phyloP scores from a whole-genome alignment of 2,329 filamentous ascomycete genomes.

The Aspergillus intermedius region DNA sequence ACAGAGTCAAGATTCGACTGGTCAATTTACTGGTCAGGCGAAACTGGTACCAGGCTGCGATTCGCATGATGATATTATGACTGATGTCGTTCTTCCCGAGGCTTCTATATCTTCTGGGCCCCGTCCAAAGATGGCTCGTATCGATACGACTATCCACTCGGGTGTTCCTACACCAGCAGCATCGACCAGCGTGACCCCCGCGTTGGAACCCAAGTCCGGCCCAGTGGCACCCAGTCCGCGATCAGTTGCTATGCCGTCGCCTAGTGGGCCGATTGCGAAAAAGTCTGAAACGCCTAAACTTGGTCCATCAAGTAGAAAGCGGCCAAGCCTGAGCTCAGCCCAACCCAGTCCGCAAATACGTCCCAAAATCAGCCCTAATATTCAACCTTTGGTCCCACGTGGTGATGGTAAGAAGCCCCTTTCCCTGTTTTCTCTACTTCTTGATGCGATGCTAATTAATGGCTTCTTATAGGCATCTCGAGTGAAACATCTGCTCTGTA shows the following conservation, averaged over 20 bases:
- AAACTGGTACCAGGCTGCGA: slow-evolving; percentile 33
- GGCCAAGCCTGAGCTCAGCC: slow-evolving; percentile 62
- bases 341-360: slow-evolving; percentile 80
- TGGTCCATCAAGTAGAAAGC: slow-evolving; percentile 56
- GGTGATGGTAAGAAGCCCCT: slow-evolving; percentile 50
- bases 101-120: slow-evolving; percentile 48
- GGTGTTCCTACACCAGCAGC: slow-evolving; percentile 49
- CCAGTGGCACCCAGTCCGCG: slow-evolving; percentile 46
- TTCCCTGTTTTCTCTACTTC: slow-evolving; percentile 7
- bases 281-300: slow-evolving; percentile 44
- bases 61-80: slow-evolving; percentile 51
- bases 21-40: slow-evolving; percentile 29
- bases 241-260: slow-evolving; percentile 47
- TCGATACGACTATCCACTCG: slow-evolving; percentile 43
- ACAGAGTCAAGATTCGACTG: slow-evolving; percentile 30
- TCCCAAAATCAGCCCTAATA: slow-evolving; percentile 86
- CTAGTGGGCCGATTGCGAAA: slow-evolving; percentile 36
- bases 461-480: slow-evolving; percentile 36
- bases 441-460: slow-evolving; percentile 1
- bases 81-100: slow-evolving; percentile 68
- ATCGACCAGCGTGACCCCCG: slow-evolving; percentile 59
- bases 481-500: slow-evolving; percentile 63
- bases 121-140: slow-evolving; percentile 42
- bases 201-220: slow-evolving; percentile 29
- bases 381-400: slow-evolving; percentile 75